Evolutionary conservation across 768 basidiomycete species (phyloP).

Genomic region (Stropharia rugosoannulata): DNA sequence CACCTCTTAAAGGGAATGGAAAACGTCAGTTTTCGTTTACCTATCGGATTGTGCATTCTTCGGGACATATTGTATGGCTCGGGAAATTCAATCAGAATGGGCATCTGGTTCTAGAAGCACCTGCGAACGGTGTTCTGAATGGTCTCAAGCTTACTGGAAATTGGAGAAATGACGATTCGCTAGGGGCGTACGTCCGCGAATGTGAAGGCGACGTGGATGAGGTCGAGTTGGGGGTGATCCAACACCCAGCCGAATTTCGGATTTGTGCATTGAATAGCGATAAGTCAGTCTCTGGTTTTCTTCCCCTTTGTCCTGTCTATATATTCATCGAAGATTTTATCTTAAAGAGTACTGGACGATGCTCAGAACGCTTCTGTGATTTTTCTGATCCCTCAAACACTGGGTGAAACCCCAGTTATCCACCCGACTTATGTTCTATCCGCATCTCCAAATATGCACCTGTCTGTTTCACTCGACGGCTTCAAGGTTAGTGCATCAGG

Average conservation of each 20-base stretch:
- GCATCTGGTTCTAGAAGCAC: conserved; percentile 29
- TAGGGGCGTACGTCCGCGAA: not conserved
- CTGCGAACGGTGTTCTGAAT: conserved; percentile 5
- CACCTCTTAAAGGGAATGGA: not conserved
- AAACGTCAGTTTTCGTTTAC: conserved; percentile 37
- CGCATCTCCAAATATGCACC: conserved; percentile 24
- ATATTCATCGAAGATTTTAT: conserved; percentile 1
- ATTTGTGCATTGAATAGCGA: conserved; percentile 21
- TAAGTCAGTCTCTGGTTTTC: conserved; percentile 15
- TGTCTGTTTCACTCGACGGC: conserved; percentile 25
- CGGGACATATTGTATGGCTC: conserved; percentile 42
- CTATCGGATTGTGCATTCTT: conserved; percentile 45
- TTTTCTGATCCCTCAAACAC: conserved; percentile 29
- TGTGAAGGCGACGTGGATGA: not conserved
- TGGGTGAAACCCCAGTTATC: conserved; percentile 13
- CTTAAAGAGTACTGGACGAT: conserved; percentile 15
- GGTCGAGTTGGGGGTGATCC: conserved; percentile 15
- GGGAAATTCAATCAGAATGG: conserved; percentile 36
- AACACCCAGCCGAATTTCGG: conserved; percentile 6
- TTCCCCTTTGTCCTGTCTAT: not conserved
- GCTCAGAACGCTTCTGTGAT: conserved; percentile 25
- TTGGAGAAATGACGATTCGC: conserved; percentile 18
- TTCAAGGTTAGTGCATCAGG: conserved; percentile 25
- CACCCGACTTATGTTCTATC: conserved; percentile 28
- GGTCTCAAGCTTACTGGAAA: conserved; percentile 14